These are phyloP conservation scores for Pseudozyma hubeiensis DNA, from an alignment of 1,284 basidiomycete species.

Conservation along the genomic window DNA sequence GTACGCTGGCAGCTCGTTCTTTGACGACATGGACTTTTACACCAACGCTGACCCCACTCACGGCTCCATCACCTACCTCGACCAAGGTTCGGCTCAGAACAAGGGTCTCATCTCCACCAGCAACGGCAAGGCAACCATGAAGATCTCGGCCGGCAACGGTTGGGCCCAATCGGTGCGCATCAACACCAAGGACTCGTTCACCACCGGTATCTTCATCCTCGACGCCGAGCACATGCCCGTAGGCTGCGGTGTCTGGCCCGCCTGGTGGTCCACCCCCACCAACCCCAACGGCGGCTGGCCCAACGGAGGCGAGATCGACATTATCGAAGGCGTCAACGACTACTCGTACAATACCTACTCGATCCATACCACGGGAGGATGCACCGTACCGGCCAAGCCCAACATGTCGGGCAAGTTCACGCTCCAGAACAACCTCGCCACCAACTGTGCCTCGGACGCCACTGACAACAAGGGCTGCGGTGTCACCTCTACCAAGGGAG, in stretches of 20 bases:
- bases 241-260: slow-evolving; percentile 64
- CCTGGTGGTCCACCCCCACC: slow-evolving; percentile 60
- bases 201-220: slow-evolving; percentile 55
- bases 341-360: slow-evolving; percentile 53
- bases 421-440: slow-evolving; percentile 58
- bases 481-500: slow-evolving; percentile 71
- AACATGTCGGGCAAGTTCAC: slow-evolving; percentile 49
- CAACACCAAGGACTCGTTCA: slow-evolving; percentile 53
- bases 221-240: slow-evolving; percentile 59
- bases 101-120: slow-evolving; percentile 40
- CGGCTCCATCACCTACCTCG: slow-evolving; percentile 52
- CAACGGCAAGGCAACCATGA: slow-evolving; percentile 47
- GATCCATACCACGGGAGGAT: slow-evolving; percentile 55
- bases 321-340: slow-evolving; percentile 62
- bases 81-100: slow-evolving; percentile 20
- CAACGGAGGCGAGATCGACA: slow-evolving; percentile 62
- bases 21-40: slow-evolving; percentile 57
- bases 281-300: slow-evolving; percentile 52
- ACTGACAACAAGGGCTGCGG: slow-evolving; percentile 77
- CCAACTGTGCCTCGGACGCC: slow-evolving; percentile 74
- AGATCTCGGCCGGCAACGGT: slow-evolving; percentile 39
- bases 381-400: slow-evolving; percentile 27
- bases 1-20: slow-evolving; percentile 48
- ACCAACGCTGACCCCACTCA: slow-evolving; percentile 52
- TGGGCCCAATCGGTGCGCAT: slow-evolving; percentile 52